Percentiles rank a stretch among this genome's conserved stretches.
phyloP scores from a whole-genome alignment of 2,329 filamentous ascomycete genomes.

The Meredithiella fracta region DNA sequence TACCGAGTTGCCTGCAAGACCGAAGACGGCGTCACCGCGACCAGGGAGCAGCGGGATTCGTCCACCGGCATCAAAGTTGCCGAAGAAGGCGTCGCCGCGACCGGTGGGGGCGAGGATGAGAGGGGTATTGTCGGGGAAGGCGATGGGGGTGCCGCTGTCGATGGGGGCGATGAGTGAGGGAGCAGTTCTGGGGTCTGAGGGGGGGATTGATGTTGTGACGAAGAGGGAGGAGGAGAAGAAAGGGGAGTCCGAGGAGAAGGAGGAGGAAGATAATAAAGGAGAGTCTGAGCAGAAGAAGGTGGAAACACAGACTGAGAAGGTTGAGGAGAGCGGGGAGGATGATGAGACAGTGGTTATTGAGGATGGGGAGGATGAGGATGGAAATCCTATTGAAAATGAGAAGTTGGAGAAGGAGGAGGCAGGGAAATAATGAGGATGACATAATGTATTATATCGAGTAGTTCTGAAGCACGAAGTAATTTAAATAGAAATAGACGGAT shows the following conservation, averaged over 20 bases:
- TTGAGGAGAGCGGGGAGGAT: slow-evolving; percentile 16
- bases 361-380: slow-evolving; percentile 21
- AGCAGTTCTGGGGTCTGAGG: neutral
- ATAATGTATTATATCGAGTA: neutral
- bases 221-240: neutral
- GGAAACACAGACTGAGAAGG: neutral
- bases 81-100: slow-evolving; percentile 11
- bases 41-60: slow-evolving; percentile 5
- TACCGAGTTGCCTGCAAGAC: neutral
- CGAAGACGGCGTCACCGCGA: slow-evolving; percentile 10
- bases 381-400: slow-evolving; percentile 19
- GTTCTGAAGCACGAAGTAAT: too few species aligned
- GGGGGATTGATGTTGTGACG: neutral
- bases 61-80: slow-evolving; percentile 10
- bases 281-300: neutral
- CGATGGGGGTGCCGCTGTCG: neutral
- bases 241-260: neutral
- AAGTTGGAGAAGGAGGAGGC: slow-evolving; percentile 1
- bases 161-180: neutral
- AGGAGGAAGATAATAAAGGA: slow-evolving; percentile 15
- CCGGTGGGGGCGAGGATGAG: slow-evolving; percentile 4
- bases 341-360: slow-evolving; percentile 2
- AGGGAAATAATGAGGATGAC: neutral
- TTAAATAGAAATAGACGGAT: too few species aligned
- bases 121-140: slow-evolving; percentile 7